Conservation (phyloP, 2,329 filamentous ascomycete species). For the Colletotrichum ledebouriae region DNA sequence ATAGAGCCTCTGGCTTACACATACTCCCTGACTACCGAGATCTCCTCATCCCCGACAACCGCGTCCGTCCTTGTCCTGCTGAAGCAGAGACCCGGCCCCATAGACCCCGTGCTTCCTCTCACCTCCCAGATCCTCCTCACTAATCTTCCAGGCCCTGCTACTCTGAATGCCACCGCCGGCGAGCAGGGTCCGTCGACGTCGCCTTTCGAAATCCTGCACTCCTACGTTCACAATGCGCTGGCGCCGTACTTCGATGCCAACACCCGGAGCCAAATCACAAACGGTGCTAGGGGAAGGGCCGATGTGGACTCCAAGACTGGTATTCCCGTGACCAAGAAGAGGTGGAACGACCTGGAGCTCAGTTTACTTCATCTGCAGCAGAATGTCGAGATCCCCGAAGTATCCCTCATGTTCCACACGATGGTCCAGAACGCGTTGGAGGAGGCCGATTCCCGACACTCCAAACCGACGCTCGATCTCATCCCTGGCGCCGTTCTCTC, state of each 20-base stretch:
- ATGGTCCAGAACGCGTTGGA: constrained; percentile 89
- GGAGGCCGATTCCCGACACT: constrained; percentile 76
- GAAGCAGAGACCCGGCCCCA: constrained; percentile 84
- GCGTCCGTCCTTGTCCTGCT: constrained; percentile 88
- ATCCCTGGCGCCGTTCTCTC: constrained; percentile 82
- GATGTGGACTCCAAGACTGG: constrained; percentile 94
- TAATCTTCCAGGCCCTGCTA: constrained; percentile 87
- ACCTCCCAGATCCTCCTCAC: constrained; percentile 92
- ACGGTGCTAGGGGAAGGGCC: constrained; percentile 77
- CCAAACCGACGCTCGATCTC: constrained; percentile 81
- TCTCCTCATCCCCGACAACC: constrained; percentile 84
- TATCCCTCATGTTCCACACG: constrained; percentile 88
- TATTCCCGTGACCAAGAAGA: constrained; percentile 97
- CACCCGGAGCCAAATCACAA: constrained; percentile 80
- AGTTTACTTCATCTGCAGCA: constrained; percentile 93
- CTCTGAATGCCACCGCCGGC: constrained; percentile 74
- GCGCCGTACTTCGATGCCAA: constrained; percentile 98
- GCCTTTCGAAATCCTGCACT: constrained; percentile 92
- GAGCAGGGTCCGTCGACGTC: constrained; percentile 81
- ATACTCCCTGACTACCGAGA: constrained; percentile 86
- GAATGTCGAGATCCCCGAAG: constrained; percentile 96
- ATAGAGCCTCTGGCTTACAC: constrained; percentile 69
- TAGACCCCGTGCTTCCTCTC: constrained; percentile 86
- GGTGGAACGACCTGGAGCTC: constrained; percentile 92
- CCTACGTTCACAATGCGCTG: constrained; percentile 89